Base-by-base conservation (phyloP, 768 basidiomycete genomes). In the Filobasidium wieringae region DNA sequence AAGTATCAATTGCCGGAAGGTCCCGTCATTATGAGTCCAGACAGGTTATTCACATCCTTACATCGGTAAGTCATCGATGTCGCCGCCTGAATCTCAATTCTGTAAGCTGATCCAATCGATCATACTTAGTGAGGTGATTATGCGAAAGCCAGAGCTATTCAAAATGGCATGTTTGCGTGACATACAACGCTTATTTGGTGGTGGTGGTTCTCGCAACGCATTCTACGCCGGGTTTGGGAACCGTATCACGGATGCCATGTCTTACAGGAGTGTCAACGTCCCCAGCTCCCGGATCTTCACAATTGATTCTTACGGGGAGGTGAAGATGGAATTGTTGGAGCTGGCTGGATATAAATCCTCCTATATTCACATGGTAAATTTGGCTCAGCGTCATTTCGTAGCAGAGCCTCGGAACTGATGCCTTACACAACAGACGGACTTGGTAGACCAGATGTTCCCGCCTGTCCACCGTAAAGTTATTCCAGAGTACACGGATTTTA, bases 371-470 rank as follows among this genome's bases (percentile, higher is more conserved):
- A 92, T 97, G 89, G 71, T 71, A 58, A 68, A 68, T 59, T 11
- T 27, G 29, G 5, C 11, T 11, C 1, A 11, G 24, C 39, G 9
- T 19, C 14, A 11, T 4, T 22, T 24, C n/a, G 2, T 5, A 17
- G 19, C n/a, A 31, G 11, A 29, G 2, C 15, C 7, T 30, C 17
- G 14, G 2, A 47, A 8, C 14, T 49, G 45, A 36, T 33, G 43
- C 30, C 30, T 17, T 36, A n/a, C 32, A 1, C 22, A 7, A 12
- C 55, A 72, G 71, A 93, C 92, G 7, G 92, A 97, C 72, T 81
- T 99, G n/a, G 95, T 99, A 15, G 92, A 99, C 76, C 92, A 95
- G 75, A 92, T 95, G 84, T 99, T 99, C 78, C 95, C 95, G 32
- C 89, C 93, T 0, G 90, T 97, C 55, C 81, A 90, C 70, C 82